Percentiles rank a stretch among this genome's conserved stretches.
phyloP scores from a whole-genome alignment of 2,329 filamentous ascomycete species.

The Trichoderma atrobrunneum region DNA sequence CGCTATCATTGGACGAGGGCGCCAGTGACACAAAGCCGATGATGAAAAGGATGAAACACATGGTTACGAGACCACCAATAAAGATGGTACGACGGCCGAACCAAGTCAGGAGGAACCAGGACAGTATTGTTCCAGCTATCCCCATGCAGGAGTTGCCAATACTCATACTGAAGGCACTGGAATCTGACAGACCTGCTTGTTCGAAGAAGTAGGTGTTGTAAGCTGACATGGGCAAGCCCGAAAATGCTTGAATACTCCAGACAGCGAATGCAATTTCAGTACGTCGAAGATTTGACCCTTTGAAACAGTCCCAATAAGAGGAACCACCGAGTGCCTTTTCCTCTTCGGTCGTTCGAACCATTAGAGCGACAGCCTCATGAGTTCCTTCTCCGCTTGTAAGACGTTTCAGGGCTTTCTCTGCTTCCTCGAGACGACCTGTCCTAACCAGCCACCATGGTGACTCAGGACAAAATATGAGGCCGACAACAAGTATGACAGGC shows the following conservation, averaged over 20 bases:
- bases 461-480: background rate
- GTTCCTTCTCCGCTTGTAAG: background rate
- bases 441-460: background rate
- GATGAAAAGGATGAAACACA: background rate
- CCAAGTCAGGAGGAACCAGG: background rate
- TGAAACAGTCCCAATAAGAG: slow-evolving; percentile 40
- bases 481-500: background rate
- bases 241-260: background rate
- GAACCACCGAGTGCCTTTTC: background rate
- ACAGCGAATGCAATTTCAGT: slow-evolving; percentile 29
- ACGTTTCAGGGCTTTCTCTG: background rate
- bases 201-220: background rate
- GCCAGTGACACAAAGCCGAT: background rate
- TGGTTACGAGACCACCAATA: background rate
- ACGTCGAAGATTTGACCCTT: slow-evolving; percentile 43
- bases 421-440: background rate
- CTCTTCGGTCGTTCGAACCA: background rate
- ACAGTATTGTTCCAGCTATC: background rate
- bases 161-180: background rate
- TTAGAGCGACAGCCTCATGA: background rate
- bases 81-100: background rate
- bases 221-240: background rate
- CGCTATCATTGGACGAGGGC: background rate
- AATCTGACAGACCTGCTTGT: background rate
- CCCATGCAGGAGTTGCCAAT: background rate